Conservation (phyloP, 441 rosid species). For the Syzygium malaccense region DNA sequence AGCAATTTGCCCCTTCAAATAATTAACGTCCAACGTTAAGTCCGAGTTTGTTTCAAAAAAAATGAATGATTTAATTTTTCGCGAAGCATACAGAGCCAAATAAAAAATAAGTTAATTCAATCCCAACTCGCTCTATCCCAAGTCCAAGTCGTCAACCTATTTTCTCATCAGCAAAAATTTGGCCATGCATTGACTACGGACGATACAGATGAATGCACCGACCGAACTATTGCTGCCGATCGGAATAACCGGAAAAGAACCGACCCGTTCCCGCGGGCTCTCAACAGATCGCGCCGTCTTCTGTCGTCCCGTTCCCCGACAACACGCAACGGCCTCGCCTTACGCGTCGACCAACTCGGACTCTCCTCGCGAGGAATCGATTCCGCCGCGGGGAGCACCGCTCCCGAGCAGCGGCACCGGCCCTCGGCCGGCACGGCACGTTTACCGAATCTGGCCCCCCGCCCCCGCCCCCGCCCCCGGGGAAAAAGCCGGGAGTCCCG, state of each 20-base stretch:
- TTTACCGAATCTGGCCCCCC: too few species aligned
- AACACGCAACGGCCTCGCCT: background rate
- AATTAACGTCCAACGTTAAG: too few species aligned
- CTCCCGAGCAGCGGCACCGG: background rate
- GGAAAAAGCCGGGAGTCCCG: accelerated
- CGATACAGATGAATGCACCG: background rate
- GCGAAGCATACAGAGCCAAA: too few species aligned
- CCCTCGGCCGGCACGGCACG: background rate
- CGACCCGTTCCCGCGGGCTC: too few species aligned
- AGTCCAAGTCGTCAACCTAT: too few species aligned
- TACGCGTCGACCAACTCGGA: accelerated
- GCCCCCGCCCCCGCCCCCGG: too few species aligned
- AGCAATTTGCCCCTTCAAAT: background rate
- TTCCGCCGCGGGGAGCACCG: background rate
- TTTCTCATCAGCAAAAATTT: background rate
- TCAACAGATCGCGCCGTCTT: accelerated
- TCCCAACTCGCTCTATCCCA: too few species aligned
- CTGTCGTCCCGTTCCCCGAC: accelerated
- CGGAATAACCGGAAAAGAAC: background rate
- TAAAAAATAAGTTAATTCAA: too few species aligned
- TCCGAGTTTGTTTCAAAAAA: too few species aligned
- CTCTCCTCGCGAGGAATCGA: accelerated
- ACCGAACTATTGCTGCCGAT: accelerated
- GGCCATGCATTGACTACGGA: accelerated
- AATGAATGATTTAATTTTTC: too few species aligned